Conservation (phyloP, 495 filamentous ascomycete species). For the Aspergillus taichungensis region DNA sequence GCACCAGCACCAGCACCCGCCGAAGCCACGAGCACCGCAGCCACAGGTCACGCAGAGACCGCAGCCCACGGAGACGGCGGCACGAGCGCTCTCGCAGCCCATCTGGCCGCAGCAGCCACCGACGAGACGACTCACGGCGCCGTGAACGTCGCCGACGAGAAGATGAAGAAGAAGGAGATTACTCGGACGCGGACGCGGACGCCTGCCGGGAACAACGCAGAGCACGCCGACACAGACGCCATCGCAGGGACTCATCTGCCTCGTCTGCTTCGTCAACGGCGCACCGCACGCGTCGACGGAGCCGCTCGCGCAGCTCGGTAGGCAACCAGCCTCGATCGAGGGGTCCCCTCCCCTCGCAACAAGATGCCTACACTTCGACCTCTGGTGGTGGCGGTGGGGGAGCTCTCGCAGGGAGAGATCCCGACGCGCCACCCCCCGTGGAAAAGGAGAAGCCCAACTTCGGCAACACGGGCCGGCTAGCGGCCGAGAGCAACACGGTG, state of each 20-base stretch:
- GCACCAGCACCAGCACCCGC: slow-evolving; percentile 19
- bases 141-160: slow-evolving; percentile 19
- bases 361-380: slow-evolving; percentile 51
- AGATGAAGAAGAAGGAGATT: slow-evolving; percentile 18
- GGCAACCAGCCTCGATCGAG: slow-evolving; percentile 27
- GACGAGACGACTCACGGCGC: slow-evolving; percentile 16
- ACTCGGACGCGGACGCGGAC: slow-evolving; percentile 14
- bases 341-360: slow-evolving; percentile 61
- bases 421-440: slow-evolving; percentile 25
- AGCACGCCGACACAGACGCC: slow-evolving; percentile 21
- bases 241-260: slow-evolving; percentile 18
- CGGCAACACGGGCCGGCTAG: slow-evolving; percentile 68
- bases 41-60: slow-evolving; percentile 24
- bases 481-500: slow-evolving; percentile 80
- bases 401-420: slow-evolving; percentile 31
- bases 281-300: slow-evolving; percentile 12
- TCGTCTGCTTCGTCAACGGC: too few relatives aligned
- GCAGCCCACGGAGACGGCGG: slow-evolving; percentile 15
- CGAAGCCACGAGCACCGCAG: slow-evolving; percentile 22
- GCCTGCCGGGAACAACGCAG: slow-evolving; percentile 6
- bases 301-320: slow-evolving; percentile 21
- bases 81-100: slow-evolving; percentile 19
- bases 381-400: too few relatives aligned
- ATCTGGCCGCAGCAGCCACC: slow-evolving; percentile 11
- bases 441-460: slow-evolving; percentile 86